Evolutionary conservation across 306 rosid genomes (phyloP), one percentile per base, ranked within the genome.

Genomic region (Benincasa hispida): DNA sequence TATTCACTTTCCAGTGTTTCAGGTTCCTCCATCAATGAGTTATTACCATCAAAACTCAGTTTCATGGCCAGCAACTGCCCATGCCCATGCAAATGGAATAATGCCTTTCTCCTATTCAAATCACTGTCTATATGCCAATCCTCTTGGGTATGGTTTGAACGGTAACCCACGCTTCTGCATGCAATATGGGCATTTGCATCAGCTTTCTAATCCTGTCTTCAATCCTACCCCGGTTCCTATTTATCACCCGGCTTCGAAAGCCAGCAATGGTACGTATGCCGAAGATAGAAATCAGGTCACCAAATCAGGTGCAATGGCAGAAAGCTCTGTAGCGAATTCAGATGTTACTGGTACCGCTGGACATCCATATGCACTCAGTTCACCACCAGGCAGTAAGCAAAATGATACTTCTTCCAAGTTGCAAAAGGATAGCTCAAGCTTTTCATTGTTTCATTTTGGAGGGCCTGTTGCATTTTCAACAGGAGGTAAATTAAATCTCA

Each of bases 401-500:
- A 86, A 76, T 21, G 84, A 88, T 76, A 78, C 74, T 78, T 79
- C 86, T 81, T 83, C 88, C 76, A 91, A 83, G 78, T 75, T 79
- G 53, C 85, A 79, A 28, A 81, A 10, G 65, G 83, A 80, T 18
- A 84, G 86, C 69, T 24, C 77, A 70, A 80, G 86, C 59, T 95
- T 95, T 83, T 95, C 99, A 65, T 87, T 95, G 79, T 95, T 95
- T 87, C 98, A 90, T 87, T 92, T 85, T 79, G 98, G 91, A 15
- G 98, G 97, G 37, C 99, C 99, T 73, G 89, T 89, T 32, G 96
- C 89, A 59, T 88, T 86, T 77, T 88, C 99, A 51, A 65, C 82
- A 32, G 89, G 84, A 37, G 70, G 89, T 75, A 81, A 89, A 75
- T 83, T 83, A 34, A 76, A 63, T 59, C 78, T 77, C 42, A 45